phyloP scores from a whole-genome alignment of 1,139 yeast genomes.

The Geotrichum siamense region DNA sequence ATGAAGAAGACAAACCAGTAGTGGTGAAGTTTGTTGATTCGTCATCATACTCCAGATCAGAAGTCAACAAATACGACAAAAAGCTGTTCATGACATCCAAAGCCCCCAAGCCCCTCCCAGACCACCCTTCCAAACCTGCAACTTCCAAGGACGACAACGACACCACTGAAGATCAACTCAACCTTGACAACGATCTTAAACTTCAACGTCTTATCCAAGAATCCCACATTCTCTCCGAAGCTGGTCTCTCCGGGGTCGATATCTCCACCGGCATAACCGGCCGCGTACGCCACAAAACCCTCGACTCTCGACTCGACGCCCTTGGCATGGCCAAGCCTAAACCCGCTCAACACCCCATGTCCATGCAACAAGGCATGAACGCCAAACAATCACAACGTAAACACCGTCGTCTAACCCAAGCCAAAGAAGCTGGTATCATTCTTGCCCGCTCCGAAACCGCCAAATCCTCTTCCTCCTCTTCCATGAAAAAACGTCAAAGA shows the following conservation, averaged over 20 bases:
- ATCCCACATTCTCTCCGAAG: slow-evolving; percentile 71
- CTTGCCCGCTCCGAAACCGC: slow-evolving; percentile 51
- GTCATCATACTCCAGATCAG: slow-evolving; percentile 30
- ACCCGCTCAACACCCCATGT: slow-evolving; percentile 80
- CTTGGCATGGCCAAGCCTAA: slow-evolving; percentile 39
- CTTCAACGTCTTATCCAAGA: slow-evolving; percentile 75
- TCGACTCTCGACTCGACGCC: slow-evolving; percentile 57
- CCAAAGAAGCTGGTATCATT: slow-evolving; percentile 82
- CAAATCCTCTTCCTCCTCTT: slow-evolving; percentile 39
- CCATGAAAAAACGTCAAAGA: slow-evolving; percentile 49
- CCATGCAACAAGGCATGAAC: slow-evolving; percentile 77
- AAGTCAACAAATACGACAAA: slow-evolving; percentile 39
- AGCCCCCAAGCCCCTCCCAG: slow-evolving; percentile 35
- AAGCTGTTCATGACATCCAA: slow-evolving; percentile 40
- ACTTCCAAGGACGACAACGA: slow-evolving; percentile 19
- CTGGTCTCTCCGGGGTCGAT: slow-evolving; percentile 63
- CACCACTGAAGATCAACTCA: slow-evolving; percentile 31
- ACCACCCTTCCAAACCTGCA: slow-evolving; percentile 15
- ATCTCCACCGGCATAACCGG: slow-evolving; percentile 71
- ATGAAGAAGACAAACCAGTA: slow-evolving; percentile 31
- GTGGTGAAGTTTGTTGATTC: slow-evolving; percentile 44
- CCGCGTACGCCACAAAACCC: slow-evolving; percentile 64
- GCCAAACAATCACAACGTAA: slow-evolving; percentile 37
- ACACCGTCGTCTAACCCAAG: slow-evolving; percentile 53
- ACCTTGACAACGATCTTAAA: slow-evolving; percentile 73